phyloP scores from a whole-genome alignment of 192 early-diverging fungal species.

The Jimgerdemannia lactiflua region DNA sequence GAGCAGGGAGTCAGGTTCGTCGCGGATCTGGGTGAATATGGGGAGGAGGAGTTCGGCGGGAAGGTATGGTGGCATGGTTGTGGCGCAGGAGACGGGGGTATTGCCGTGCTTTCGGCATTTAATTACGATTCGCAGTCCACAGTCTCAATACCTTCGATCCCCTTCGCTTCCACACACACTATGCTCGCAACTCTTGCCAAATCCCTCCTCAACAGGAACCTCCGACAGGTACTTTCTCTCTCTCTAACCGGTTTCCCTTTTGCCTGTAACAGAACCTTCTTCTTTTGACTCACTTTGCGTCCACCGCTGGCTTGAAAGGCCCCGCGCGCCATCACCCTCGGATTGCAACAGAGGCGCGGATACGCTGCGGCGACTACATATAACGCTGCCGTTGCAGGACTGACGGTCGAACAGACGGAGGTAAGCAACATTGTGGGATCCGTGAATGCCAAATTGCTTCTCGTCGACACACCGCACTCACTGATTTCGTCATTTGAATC shows the following conservation, averaged over 20 bases:
- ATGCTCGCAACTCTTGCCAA: too few species aligned
- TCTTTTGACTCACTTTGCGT: slow-evolving; percentile 1
- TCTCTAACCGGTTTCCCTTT: too few species aligned
- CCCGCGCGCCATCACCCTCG: background rate
- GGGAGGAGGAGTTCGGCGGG: background rate
- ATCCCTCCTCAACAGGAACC: too few species aligned
- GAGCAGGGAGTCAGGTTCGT: background rate
- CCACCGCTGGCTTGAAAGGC: background rate
- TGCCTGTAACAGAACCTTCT: too few species aligned
- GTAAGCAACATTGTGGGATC: slow-evolving; percentile 17
- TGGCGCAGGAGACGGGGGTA: too few species aligned
- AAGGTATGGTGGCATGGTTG: background rate
- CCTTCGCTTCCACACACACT: too few species aligned
- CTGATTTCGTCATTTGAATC: background rate
- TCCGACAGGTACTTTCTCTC: too few species aligned
- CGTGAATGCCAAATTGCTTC: background rate
- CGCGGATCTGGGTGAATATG: background rate
- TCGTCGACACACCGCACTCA: background rate
- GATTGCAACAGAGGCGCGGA: background rate
- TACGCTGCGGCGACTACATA: slow-evolving; percentile 43
- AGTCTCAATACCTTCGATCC: too few species aligned
- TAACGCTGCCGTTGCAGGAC: slow-evolving; percentile 71
- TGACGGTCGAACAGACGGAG: slow-evolving; percentile 68
- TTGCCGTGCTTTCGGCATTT: too few species aligned
- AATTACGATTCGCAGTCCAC: too few species aligned